Conservation (phyloP, 257 asterid species). For the Datura wrightii region DNA sequence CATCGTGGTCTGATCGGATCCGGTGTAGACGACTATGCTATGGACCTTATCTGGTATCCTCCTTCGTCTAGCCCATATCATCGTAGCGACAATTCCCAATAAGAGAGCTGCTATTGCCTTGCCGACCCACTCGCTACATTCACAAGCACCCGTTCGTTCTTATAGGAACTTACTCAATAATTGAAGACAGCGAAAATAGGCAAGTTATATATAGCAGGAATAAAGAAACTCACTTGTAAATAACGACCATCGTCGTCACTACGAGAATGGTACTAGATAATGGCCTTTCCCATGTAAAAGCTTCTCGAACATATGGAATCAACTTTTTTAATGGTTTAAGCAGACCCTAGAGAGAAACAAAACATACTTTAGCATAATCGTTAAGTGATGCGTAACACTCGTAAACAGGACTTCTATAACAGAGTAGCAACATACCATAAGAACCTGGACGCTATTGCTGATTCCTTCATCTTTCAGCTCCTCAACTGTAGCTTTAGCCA, state of each 20-base stretch:
- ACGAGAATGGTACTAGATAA: conserved; percentile 46
- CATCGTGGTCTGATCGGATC: conserved; percentile 71
- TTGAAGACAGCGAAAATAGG: not conserved
- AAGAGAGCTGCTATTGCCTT: conserved; percentile 61
- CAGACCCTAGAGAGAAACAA: conserved; percentile 57
- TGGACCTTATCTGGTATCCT: conserved; percentile 45
- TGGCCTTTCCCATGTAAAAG: conserved; percentile 73
- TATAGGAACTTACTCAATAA: not conserved
- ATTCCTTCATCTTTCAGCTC: conserved; percentile 80
- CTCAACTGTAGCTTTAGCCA: conserved; percentile 68
- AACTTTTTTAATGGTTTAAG: conserved; percentile 53
- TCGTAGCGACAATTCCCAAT: conserved; percentile 55
- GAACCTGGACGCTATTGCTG: conserved; percentile 72
- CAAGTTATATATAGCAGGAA: not conserved
- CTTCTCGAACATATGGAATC: conserved; percentile 46
- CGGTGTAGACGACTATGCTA: conserved; percentile 59
- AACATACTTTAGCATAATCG: not conserved
- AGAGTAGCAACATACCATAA: conserved; percentile 55
- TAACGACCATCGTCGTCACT: conserved; percentile 46
- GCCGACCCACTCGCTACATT: conserved; percentile 82
- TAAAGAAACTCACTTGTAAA: conserved; percentile 63
- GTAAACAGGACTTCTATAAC: not conserved
- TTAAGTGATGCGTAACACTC: not conserved
- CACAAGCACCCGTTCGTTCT: not conserved
- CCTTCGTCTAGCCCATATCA: conserved; percentile 53